Evolutionary conservation across 202 grass and related monocot species (phyloP).

Genomic region (Alloteropsis angusta): DNA sequence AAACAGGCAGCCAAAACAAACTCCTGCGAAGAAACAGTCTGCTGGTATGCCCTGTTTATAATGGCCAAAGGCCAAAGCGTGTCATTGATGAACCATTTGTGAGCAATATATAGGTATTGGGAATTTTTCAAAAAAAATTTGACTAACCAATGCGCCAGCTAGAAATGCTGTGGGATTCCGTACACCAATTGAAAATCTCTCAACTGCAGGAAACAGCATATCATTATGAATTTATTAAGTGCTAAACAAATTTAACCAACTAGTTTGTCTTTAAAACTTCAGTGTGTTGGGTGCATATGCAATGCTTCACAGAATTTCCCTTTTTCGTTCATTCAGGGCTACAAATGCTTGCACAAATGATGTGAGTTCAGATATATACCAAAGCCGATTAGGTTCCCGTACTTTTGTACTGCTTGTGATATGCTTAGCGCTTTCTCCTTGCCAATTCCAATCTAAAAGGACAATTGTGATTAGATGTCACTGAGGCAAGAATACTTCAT

Average conservation of each 20-base stretch:
- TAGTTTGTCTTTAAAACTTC: background rate
- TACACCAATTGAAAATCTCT: conserved; percentile 70
- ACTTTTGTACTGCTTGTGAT: conserved; percentile 53
- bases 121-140: background rate
- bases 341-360: conserved; percentile 3
- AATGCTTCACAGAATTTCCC: no score
- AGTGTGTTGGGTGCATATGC: background rate
- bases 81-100: background rate
- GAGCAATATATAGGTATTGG: background rate
- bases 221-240: background rate
- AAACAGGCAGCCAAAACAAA: conserved; percentile 74
- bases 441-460: conserved; percentile 70
- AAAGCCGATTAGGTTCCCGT: conserved; percentile 83
- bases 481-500: background rate
- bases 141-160: conserved; percentile 68
- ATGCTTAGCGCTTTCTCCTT: conserved; percentile 59
- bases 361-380: conserved; percentile 38
- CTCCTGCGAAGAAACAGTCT: conserved; percentile 75
- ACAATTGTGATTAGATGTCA: conserved; percentile 1
- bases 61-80: conserved; percentile 16
- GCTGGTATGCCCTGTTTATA: conserved; percentile 63
- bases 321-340: background rate
- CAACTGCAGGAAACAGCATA: conserved; percentile 43
- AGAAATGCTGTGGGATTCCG: conserved; percentile 81
- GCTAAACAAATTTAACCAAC: background rate